Evolutionary conservation across 73 alveolate genomes (phyloP).

Genomic region (Tetrahymena borealis): DNA sequence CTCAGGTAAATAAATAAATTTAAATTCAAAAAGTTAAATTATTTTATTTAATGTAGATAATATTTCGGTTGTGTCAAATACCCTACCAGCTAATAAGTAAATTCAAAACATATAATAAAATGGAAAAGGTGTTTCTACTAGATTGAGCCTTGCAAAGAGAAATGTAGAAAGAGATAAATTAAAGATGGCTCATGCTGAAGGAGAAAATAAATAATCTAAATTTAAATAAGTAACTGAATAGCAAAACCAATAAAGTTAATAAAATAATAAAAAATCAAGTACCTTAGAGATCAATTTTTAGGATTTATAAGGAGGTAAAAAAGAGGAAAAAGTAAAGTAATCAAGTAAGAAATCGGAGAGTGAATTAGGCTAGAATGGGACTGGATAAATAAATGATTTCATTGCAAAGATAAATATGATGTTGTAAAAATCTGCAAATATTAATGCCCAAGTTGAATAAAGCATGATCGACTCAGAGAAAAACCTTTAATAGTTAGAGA

Average conservation of each 20-base stretch:
- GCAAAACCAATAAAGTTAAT: not conserved
- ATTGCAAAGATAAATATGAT: not conserved
- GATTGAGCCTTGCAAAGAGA: not conserved
- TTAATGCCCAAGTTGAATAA: not conserved
- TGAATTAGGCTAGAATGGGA: not conserved
- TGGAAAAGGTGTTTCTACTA: not conserved
- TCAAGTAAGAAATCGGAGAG: not conserved
- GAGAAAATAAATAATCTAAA: not conserved
- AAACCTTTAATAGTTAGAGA: not conserved
- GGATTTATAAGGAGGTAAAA: not conserved
- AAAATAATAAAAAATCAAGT: not conserved
- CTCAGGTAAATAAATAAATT: not conserved
- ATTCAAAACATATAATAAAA: not conserved
- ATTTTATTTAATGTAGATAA: not conserved
- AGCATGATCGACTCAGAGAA: not conserved
- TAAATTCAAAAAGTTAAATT: not conserved
- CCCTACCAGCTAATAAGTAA: not conserved
- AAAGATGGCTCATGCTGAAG: not conserved
- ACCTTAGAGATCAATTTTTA: not conserved
- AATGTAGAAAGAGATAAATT: not conserved
- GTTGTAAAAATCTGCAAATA: not conserved
- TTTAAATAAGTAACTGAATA: not conserved
- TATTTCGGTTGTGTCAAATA: not conserved
- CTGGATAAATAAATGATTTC: not conserved
- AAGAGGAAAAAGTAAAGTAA: not conserved